Conservation (phyloP, 2,329 filamentous ascomycete species). For the Arthrobotrys sinensis region DNA sequence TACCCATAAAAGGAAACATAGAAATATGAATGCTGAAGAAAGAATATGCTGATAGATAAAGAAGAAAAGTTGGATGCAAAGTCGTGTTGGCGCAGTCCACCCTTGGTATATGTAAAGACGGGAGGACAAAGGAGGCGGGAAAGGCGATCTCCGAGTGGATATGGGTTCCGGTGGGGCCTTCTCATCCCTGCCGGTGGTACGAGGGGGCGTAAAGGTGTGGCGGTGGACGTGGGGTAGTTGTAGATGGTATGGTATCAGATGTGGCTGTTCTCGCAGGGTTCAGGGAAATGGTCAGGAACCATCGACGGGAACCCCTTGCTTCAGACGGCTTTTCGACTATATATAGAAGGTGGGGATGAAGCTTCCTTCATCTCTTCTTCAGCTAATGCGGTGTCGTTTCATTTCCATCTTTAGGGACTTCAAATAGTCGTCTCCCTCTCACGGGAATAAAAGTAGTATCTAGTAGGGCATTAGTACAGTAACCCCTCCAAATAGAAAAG, state of each 20-base stretch:
- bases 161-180: slow-evolving; percentile 1
- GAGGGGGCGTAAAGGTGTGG: slow-evolving; percentile 1
- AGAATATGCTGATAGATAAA: neutral
- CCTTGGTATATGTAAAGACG: neutral
- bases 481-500: neutral
- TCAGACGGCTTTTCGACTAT: neutral
- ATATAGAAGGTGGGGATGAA: slow-evolving; percentile 13
- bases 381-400: neutral
- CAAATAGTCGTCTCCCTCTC: neutral
- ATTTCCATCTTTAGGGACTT: neutral
- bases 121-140: neutral
- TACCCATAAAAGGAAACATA: neutral
- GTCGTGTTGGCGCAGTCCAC: neutral
- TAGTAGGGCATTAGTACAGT: neutral
- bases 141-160: slow-evolving; percentile 5
- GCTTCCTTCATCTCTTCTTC: slow-evolving; percentile 2
- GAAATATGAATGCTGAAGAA: slow-evolving; percentile 2
- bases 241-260: slow-evolving; percentile 5
- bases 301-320: neutral
- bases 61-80: neutral
- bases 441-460: slow-evolving; percentile 42
- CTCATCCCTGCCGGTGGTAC: slow-evolving; percentile 5
- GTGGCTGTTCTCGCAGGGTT: neutral
- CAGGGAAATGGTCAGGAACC: too few species aligned
- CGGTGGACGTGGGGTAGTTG: slow-evolving; percentile 15